Conservation (phyloP, 2,329 filamentous ascomycete species). For the Chaetomiaceae sp. region DNA sequence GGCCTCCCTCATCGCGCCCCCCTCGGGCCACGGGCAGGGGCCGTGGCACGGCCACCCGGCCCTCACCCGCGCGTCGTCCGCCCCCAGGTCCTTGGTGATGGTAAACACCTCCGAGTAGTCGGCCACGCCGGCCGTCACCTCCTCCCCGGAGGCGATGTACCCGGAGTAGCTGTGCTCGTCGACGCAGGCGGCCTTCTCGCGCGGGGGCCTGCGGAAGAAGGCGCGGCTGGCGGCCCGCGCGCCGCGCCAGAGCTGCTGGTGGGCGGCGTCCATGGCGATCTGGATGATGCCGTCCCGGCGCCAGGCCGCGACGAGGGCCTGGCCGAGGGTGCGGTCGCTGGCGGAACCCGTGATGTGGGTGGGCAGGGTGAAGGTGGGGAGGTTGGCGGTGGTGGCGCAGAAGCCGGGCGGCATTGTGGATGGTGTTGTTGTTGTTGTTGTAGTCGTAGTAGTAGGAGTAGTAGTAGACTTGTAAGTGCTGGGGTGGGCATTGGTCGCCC, state of each 20-base stretch:
- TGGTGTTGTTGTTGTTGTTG: neutral
- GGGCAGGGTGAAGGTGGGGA: constrained; percentile 43
- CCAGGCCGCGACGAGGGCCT: constrained; percentile 40
- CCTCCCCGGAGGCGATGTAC: constrained; percentile 48
- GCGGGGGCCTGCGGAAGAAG: constrained; percentile 37
- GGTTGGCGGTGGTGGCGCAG: constrained; percentile 29
- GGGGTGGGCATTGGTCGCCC: no score
- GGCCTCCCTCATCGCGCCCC: constrained; percentile 35
- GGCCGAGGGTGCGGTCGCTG: constrained; percentile 36
- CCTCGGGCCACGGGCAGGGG: constrained; percentile 45
- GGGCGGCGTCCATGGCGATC: constrained; percentile 36
- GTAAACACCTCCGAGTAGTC: constrained; percentile 52
- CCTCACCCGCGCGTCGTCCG: constrained; percentile 37
- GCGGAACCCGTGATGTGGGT: constrained; percentile 29
- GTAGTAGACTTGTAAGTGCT: no score
- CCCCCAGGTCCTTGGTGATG: constrained; percentile 44
- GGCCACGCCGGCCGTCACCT: constrained; percentile 44
- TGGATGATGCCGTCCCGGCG: constrained; percentile 45
- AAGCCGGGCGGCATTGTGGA: constrained; percentile 22
- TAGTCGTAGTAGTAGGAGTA: no score
- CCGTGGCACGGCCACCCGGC: constrained; percentile 47
- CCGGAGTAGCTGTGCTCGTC: constrained; percentile 44
- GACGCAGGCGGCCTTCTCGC: constrained; percentile 40
- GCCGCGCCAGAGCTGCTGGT: constrained; percentile 34
- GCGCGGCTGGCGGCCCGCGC: constrained; percentile 36